Conservation (phyloP, 2,329 filamentous ascomycete species). For the Ustilaginoidea virens region DNA sequence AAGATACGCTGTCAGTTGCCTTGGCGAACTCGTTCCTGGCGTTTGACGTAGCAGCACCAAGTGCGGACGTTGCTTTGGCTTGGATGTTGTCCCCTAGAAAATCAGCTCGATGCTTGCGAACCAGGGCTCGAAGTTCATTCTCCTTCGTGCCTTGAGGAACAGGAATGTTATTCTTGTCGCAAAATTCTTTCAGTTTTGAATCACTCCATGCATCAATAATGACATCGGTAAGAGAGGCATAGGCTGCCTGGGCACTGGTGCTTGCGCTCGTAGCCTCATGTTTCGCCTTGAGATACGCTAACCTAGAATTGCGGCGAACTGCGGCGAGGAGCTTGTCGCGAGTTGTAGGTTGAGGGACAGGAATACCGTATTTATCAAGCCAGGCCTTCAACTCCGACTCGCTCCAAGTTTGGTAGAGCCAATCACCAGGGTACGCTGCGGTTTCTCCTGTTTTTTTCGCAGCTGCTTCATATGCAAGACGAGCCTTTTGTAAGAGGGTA, state of each 20-base stretch:
- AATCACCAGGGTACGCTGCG: constrained; percentile 78
- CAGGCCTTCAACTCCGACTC: constrained; percentile 89
- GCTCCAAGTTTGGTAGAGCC: constrained; percentile 83
- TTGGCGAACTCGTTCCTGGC: constrained; percentile 64
- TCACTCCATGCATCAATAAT: constrained; percentile 87
- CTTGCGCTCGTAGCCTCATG: constrained; percentile 44
- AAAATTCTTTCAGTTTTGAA: constrained; percentile 76
- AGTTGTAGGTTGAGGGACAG: constrained; percentile 66
- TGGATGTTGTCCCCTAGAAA: constrained; percentile 50
- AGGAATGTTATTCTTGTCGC: constrained; percentile 71
- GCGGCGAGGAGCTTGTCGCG: constrained; percentile 81
- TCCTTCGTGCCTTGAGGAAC: constrained; percentile 84
- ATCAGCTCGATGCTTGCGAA: constrained; percentile 70
- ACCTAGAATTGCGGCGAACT: constrained; percentile 78
- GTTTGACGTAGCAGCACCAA: constrained; percentile 57
- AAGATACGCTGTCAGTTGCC: constrained; percentile 53
- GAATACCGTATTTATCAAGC: constrained; percentile 78
- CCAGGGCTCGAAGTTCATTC: constrained; percentile 79
- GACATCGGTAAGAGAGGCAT: constrained; percentile 63
- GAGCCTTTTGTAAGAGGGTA: constrained; percentile 59
- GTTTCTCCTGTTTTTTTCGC: constrained; percentile 66
- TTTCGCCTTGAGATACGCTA: constrained; percentile 56
- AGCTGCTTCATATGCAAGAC: constrained; percentile 64
- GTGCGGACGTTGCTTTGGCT: constrained; percentile 41
- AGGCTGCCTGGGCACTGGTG: constrained; percentile 51